Percentiles rank a stretch among this genome's conserved stretches.
These are phyloP conservation scores for Mycena sanguinolenta DNA, from an alignment of 768 basidiomycete genomes.

Conservation along the genomic window DNA sequence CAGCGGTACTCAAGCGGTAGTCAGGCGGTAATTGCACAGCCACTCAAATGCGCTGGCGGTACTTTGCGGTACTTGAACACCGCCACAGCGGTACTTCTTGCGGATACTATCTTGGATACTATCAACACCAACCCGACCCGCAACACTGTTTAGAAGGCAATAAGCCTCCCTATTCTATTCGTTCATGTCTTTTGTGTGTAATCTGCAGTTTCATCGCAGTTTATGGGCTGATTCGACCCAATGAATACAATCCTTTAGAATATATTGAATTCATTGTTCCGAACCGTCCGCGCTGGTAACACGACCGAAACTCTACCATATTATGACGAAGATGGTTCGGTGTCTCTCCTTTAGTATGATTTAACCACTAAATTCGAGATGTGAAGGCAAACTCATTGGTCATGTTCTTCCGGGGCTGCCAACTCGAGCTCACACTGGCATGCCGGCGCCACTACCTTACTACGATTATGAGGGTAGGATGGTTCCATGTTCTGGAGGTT, in stretches of 20 bases:
- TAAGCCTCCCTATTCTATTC: not conserved
- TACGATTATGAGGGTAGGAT: not conserved
- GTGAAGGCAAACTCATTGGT: not conserved
- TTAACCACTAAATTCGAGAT: not conserved
- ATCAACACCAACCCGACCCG: not conserved
- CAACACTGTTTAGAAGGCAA: no score
- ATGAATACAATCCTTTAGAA: not conserved
- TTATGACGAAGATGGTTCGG: no score
- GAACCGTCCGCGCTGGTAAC: no score
- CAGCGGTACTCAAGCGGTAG: not conserved
- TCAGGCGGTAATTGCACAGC: not conserved
- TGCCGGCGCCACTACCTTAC: not conserved
- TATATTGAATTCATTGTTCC: not conserved
- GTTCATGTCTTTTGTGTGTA: not conserved
- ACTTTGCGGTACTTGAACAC: no score
- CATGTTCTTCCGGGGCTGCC: not conserved
- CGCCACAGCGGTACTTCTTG: not conserved
- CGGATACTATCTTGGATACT: not conserved
- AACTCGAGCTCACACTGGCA: not conserved
- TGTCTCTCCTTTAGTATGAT: not conserved
- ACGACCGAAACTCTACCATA: not conserved
- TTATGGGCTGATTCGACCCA: not conserved
- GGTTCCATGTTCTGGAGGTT: not conserved
- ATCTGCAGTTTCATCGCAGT: not conserved
- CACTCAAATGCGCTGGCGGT: not conserved